Evolutionary conservation across 2,329 filamentous ascomycete species (phyloP).

Genomic region (Trichocomaceae sp.): DNA sequence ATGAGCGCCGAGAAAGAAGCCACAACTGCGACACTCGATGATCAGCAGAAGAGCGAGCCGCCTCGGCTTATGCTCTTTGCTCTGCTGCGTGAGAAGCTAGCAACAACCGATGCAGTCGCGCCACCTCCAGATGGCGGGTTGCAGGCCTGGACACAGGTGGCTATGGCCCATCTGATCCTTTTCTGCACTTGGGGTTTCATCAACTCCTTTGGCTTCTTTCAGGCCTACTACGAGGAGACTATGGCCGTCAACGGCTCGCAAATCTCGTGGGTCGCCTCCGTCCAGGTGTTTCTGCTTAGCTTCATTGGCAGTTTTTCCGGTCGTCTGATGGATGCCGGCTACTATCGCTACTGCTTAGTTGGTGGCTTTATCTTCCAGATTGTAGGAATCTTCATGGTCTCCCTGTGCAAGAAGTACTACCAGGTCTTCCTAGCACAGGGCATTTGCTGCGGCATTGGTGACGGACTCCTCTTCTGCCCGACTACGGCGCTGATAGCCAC

Average conservation of each 20-base stretch:
- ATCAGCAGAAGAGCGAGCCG: not conserved
- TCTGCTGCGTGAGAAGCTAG: not conserved
- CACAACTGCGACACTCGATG: not conserved
- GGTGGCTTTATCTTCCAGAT: conserved; percentile 29
- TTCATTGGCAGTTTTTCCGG: conserved; percentile 39
- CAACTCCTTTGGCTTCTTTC: conserved; percentile 39
- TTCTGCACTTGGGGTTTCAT: conserved; percentile 22
- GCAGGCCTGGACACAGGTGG: conserved; percentile 26
- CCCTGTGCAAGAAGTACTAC: conserved; percentile 40
- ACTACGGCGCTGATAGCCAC: conserved; percentile 33
- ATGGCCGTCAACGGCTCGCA: conserved; percentile 27
- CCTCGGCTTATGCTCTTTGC: conserved; percentile 2
- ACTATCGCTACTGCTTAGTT: conserved; percentile 27
- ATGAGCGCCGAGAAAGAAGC: not conserved
- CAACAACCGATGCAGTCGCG: not conserved
- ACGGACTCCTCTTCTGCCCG: conserved; percentile 39
- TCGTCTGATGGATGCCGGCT: conserved; percentile 37
- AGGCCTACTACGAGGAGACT: conserved; percentile 36
- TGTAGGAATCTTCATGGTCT: conserved; percentile 43
- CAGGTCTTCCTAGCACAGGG: conserved; percentile 45
- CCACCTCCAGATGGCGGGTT: conserved; percentile 26
- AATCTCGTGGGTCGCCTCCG: conserved; percentile 41
- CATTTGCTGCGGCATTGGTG: conserved; percentile 36
- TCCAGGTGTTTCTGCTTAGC: conserved; percentile 40
- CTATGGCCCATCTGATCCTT: conserved; percentile 24